Evolutionary conservation across 2,329 filamentous ascomycete species (phyloP).

Genomic region (Fusarium anthophilum): DNA sequence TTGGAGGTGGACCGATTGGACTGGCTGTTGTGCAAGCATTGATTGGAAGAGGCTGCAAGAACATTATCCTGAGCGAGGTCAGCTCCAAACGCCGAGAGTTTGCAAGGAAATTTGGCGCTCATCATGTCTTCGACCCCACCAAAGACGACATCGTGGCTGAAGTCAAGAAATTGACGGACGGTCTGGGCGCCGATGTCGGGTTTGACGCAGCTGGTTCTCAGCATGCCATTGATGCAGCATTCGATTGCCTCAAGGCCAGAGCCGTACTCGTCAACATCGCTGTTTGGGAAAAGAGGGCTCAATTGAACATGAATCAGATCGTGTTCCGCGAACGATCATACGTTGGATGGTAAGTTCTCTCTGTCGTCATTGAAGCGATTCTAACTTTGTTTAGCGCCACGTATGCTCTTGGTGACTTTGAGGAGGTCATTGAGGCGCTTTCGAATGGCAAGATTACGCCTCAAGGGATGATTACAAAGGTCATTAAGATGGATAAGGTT

Average conservation of each 20-base stretch:
- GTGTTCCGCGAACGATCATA: constrained; percentile 20
- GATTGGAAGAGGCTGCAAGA: constrained; percentile 9
- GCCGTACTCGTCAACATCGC: constrained; percentile 8
- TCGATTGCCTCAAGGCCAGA: constrained; percentile 13
- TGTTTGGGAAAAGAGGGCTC: constrained; percentile 16
- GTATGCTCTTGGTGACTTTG: constrained; percentile 4
- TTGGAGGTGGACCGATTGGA: constrained; percentile 7
- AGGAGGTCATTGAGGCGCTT: constrained; percentile 15
- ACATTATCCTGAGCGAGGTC: constrained; percentile 14
- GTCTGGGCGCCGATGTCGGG: constrained; percentile 2
- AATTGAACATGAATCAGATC: constrained; percentile 22
- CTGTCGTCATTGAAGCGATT: fast-evolving
- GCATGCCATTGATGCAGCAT: constrained; percentile 7
- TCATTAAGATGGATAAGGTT: constrained; percentile 20
- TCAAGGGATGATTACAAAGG: constrained; percentile 19
- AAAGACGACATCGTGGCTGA: constrained; percentile 17
- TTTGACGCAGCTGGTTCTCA: constrained; percentile 11
- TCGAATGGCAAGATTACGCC: constrained; percentile 1
- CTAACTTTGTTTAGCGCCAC: not conserved
- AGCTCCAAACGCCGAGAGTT: constrained; percentile 15
- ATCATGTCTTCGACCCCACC: constrained; percentile 12
- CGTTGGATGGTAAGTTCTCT: constrained; percentile 1
- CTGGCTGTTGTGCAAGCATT: constrained; percentile 5
- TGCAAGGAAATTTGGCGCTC: constrained; percentile 14
- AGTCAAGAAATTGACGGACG: not conserved